phyloP scores from a whole-genome alignment of 2,329 filamentous ascomycete genomes.

The Pezicula neosporulosa region DNA sequence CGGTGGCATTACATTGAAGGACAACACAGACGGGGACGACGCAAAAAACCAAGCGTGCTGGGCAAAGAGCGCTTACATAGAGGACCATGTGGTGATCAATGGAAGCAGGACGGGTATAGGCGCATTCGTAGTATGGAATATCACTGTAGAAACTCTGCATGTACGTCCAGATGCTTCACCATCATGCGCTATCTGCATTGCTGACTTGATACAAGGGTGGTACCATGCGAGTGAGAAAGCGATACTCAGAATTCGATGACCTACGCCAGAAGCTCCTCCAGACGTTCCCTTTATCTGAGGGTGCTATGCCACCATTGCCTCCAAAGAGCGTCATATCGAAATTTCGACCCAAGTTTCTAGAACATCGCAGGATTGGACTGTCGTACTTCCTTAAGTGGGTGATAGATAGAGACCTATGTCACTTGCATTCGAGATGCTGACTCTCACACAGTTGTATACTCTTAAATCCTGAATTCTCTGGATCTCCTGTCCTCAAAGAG shows the following conservation, averaged over 20 bases:
- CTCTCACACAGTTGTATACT: conserved; percentile 68
- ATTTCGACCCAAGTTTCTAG: conserved; percentile 82
- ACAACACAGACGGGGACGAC: conserved; percentile 49
- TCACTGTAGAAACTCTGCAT: conserved; percentile 79
- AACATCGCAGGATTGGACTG: conserved; percentile 76
- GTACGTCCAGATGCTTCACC: conserved; percentile 44
- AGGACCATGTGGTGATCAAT: conserved; percentile 51
- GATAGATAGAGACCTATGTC: not conserved
- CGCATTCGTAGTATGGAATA: conserved; percentile 96
- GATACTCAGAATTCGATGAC: conserved; percentile 93
- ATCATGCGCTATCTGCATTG: conserved; percentile 4
- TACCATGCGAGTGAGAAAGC: conserved; percentile 60
- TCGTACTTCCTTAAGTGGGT: conserved; percentile 91
- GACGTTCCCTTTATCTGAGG: conserved; percentile 81
- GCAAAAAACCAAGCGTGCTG: conserved; percentile 56
- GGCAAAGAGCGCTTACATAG: conserved; percentile 60
- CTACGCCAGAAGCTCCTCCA: conserved; percentile 69
- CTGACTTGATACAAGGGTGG: conserved; percentile 44
- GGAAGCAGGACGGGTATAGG: conserved; percentile 42
- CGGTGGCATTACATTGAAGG: conserved; percentile 57
- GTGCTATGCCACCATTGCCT: conserved; percentile 83
- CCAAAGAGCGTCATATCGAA: conserved; percentile 88
- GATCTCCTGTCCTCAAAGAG: conserved; percentile 85
- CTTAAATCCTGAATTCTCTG: conserved; percentile 89
- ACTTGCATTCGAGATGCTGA: conserved; percentile 1